These are phyloP conservation scores for Debaryomyces castellii DNA, from an alignment of 805 yeast genomes.

Conservation along the genomic window DNA sequence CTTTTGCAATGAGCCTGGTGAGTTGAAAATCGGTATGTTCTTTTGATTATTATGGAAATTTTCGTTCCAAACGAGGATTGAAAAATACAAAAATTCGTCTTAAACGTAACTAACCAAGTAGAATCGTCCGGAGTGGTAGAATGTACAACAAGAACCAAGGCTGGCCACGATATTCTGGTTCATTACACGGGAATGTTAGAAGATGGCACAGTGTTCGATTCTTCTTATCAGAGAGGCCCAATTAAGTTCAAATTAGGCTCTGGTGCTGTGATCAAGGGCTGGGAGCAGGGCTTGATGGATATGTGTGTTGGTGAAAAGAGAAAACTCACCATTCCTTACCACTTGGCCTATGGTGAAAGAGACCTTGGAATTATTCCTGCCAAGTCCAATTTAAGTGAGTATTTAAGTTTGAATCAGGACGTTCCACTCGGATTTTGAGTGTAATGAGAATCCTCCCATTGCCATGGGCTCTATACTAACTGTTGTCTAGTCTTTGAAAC, in stretches of 20 bases:
- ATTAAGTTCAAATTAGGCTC: slow-evolving; percentile 69
- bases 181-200: slow-evolving; percentile 75
- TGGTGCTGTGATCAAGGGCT: slow-evolving; percentile 82
- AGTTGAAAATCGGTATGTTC: slow-evolving; percentile 26
- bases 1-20: slow-evolving; percentile 9
- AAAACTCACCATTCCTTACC: slow-evolving; percentile 74
- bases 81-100: background rate
- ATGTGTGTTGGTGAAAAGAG: slow-evolving; percentile 92
- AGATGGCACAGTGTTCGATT: slow-evolving; percentile 74
- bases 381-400: slow-evolving; percentile 59
- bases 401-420: background rate
- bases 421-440: no score
- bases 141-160: slow-evolving; percentile 56
- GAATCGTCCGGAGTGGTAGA: slow-evolving; percentile 23
- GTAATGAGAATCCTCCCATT: no score
- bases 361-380: slow-evolving; percentile 82
- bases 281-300: slow-evolving; percentile 77
- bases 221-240: slow-evolving; percentile 70
- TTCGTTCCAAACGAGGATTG: background rate
- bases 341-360: slow-evolving; percentile 71
- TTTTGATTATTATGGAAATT: background rate
- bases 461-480: slow-evolving; percentile 17
- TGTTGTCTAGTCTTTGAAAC: slow-evolving; percentile 48
- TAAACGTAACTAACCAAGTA: slow-evolving; percentile 1
- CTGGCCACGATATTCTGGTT: slow-evolving; percentile 70